Evolutionary conservation across 1,284 basidiomycete species (phyloP).

Genomic region (Trichosporon sp.): DNA sequence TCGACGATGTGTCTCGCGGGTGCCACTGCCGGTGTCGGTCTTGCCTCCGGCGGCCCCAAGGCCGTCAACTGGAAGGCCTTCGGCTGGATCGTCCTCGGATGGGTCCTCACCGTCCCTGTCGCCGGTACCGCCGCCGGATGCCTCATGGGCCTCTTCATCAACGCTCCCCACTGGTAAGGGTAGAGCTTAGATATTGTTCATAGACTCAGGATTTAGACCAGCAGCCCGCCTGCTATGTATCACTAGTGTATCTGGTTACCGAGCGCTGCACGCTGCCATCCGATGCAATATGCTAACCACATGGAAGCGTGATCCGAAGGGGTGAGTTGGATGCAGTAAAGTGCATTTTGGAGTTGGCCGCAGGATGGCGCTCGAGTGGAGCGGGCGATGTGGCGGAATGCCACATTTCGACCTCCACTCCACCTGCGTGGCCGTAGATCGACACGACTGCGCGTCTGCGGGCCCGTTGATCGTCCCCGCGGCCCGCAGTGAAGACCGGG

Average conservation of each 20-base stretch:
- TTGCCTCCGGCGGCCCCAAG: conserved; percentile 46
- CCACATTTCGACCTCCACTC: neutral
- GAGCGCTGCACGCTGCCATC: too few relatives aligned
- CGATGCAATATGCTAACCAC: too few relatives aligned
- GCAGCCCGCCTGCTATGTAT: neutral
- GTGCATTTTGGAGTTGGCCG: too few relatives aligned
- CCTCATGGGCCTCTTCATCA: conserved; percentile 45
- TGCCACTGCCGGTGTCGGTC: conserved; percentile 51
- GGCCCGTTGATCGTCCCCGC: neutral
- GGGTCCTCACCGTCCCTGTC: conserved; percentile 50
- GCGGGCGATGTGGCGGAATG: neutral
- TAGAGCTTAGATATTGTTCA: neutral
- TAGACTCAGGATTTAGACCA: neutral
- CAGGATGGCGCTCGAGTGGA: too few relatives aligned
- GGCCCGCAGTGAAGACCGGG: neutral
- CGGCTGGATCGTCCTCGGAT: conserved; percentile 24
- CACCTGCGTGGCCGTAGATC: neutral
- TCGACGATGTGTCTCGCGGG: conserved; percentile 53
- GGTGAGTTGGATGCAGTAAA: too few relatives aligned
- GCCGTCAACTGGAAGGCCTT: conserved; percentile 45
- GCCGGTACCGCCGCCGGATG: conserved; percentile 46
- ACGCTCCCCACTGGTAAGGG: conserved; percentile 41
- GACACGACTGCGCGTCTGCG: neutral
- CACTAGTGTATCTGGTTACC: neutral
- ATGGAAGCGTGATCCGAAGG: too few relatives aligned